Conservation (phyloP, 2,329 filamentous ascomycete genomes). For the Colletotrichum agaves region DNA sequence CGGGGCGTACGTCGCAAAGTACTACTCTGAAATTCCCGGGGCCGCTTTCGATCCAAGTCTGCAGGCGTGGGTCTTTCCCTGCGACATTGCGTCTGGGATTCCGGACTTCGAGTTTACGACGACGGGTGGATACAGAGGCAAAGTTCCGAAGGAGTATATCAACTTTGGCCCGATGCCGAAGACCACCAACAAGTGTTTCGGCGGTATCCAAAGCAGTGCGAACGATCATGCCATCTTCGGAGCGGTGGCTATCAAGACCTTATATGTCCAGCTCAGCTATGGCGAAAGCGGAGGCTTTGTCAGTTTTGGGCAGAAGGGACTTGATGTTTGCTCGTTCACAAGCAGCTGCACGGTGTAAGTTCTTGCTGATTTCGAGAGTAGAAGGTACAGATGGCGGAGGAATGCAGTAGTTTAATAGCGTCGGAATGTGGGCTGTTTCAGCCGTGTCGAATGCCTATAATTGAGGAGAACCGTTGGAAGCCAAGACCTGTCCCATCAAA, state of each 20-base stretch:
- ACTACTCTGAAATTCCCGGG: constrained; percentile 66
- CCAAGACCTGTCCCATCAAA: not conserved
- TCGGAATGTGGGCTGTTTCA: not conserved
- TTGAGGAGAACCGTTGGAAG: not conserved
- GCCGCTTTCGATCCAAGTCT: constrained; percentile 58
- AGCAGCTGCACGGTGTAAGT: constrained; percentile 1
- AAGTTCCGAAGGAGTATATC: constrained; percentile 65
- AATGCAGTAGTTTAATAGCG: not conserved
- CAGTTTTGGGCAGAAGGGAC: constrained; percentile 25
- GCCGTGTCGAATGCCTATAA: not conserved
- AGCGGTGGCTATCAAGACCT: constrained; percentile 81
- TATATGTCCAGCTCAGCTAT: constrained; percentile 63
- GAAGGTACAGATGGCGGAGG: not conserved
- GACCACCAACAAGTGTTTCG: constrained; percentile 71
- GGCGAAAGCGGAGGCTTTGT: constrained; percentile 17
- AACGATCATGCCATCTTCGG: constrained; percentile 74
- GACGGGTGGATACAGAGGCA: constrained; percentile 59
- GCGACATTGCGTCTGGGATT: constrained; percentile 61
- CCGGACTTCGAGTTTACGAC: constrained; percentile 68
- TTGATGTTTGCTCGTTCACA: constrained; percentile 26
- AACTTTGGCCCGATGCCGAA: constrained; percentile 63
- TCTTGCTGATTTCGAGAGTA: not conserved
- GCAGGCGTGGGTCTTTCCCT: constrained; percentile 68
- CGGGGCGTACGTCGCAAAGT: constrained; percentile 64
- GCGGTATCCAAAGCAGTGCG: constrained; percentile 74